Percentiles rank a stretch among this genome's conserved stretches.
phyloP scores from a whole-genome alignment of 208 protist species.

The Angomonas deanei region DNA sequence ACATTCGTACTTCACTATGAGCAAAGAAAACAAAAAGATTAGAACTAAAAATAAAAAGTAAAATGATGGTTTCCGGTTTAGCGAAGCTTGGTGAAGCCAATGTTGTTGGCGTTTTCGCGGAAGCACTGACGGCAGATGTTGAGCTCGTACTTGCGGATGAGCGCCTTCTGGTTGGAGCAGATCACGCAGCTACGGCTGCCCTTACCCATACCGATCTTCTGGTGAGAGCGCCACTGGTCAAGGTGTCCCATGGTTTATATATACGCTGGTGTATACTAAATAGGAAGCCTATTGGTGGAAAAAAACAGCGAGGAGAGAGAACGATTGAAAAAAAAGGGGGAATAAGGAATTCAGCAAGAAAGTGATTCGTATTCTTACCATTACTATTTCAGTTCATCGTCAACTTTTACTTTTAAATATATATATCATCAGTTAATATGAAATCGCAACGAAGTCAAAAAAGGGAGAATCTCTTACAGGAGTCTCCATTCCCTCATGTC shows the following conservation, averaged over 20 bases:
- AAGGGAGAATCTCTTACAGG: slow-evolving; percentile 12
- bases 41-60: slow-evolving; percentile 3
- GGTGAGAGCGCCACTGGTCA: slow-evolving; percentile 90
- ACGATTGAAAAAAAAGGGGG: neutral
- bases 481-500: slow-evolving; percentile 53
- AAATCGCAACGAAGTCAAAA: slow-evolving; percentile 13
- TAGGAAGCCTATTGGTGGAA: neutral
- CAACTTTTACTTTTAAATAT: too few species aligned
- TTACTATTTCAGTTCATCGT: too few species aligned
- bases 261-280: too few species aligned
- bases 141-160: slow-evolving; percentile 94
- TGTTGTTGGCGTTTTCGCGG: slow-evolving; percentile 89
- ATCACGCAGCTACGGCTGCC: slow-evolving; percentile 86
- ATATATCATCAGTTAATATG: too few species aligned
- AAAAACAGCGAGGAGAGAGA: neutral
- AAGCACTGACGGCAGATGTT: slow-evolving; percentile 94
- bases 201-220: slow-evolving; percentile 92
- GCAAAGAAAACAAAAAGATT: too few species aligned
- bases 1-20: too few species aligned
- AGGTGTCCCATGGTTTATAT: slow-evolving; percentile 89
- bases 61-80: too few species aligned
- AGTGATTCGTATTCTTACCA: too few species aligned
- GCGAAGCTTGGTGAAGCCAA: slow-evolving; percentile 89
- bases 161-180: slow-evolving; percentile 89
- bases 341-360: too few species aligned